phyloP scores from a whole-genome alignment of 495 filamentous ascomycete species.

The Neurospora tetrasperma region DNA sequence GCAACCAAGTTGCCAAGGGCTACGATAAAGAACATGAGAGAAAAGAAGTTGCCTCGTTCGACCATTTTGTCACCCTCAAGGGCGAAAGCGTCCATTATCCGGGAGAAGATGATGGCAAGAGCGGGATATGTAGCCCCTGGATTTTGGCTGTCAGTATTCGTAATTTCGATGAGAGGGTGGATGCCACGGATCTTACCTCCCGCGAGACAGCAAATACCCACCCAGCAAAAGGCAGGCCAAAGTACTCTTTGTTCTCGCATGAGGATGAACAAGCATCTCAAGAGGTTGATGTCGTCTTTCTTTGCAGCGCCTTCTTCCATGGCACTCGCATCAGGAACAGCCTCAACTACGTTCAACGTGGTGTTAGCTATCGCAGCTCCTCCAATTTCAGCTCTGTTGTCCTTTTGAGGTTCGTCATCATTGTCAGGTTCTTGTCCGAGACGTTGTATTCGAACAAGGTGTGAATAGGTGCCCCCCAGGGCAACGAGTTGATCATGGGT shows the following conservation, averaged over 20 bases:
- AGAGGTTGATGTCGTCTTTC: conserved; percentile 15
- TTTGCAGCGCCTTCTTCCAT: neutral
- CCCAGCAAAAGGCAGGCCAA: conserved; percentile 21
- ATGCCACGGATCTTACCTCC: conserved; percentile 8
- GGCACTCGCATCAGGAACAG: conserved; percentile 9
- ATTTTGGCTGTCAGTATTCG: neutral
- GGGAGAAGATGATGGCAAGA: conserved; percentile 24
- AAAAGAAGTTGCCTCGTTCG: conserved; percentile 36
- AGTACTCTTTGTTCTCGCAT: conserved; percentile 25
- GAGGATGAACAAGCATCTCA: conserved; percentile 31
- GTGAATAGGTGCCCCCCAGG: conserved; percentile 35
- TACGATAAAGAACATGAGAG: conserved; percentile 47
- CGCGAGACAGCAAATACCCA: conserved; percentile 11
- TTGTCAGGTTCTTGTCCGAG: conserved; percentile 18
- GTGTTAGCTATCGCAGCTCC: conserved; percentile 18
- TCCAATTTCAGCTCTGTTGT: conserved; percentile 19
- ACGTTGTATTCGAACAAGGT: conserved; percentile 37
- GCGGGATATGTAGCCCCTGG: conserved; percentile 24
- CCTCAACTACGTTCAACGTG: conserved; percentile 19
- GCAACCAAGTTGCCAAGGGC: conserved; percentile 31
- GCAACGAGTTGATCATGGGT: conserved; percentile 52
- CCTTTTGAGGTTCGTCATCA: neutral
- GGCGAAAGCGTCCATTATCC: conserved; percentile 22
- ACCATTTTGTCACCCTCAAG: conserved; percentile 11
- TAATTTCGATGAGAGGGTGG: neutral